Evolutionary conservation across 768 basidiomycete species (phyloP).

Genomic region (Boletales sp.): DNA sequence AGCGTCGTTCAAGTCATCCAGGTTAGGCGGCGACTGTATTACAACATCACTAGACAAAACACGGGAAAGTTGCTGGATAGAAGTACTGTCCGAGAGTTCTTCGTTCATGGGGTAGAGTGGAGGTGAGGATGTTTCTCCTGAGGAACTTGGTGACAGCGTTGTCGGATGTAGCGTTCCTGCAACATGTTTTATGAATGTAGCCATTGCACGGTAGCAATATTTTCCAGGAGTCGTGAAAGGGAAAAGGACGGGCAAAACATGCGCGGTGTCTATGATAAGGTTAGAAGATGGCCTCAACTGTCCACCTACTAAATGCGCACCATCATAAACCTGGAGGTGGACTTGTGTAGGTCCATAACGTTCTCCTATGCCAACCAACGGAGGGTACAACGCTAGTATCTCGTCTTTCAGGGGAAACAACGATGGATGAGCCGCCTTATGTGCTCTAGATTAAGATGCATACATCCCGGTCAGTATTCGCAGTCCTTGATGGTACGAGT

Average conservation of each 20-base stretch:
- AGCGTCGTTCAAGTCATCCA: not conserved
- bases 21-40: not conserved
- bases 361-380: constrained; percentile 50
- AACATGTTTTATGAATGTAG: constrained; percentile 63
- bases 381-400: constrained; percentile 51
- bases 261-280: constrained; percentile 53
- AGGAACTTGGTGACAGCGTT: constrained; percentile 8
- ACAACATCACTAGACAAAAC: not conserved
- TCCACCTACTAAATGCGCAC: constrained; percentile 32
- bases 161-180: constrained; percentile 42
- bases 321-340: constrained; percentile 92
- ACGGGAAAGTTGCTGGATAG: constrained; percentile 1
- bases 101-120: constrained; percentile 3
- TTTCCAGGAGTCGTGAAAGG: constrained; percentile 76
- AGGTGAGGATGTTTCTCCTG: constrained; percentile 1
- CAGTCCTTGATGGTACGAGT: not conserved
- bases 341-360: constrained; percentile 66
- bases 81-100: not conserved
- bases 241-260: constrained; percentile 71
- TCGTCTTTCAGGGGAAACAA: constrained; percentile 51
- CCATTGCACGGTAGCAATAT: constrained; percentile 76
- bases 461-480: not conserved
- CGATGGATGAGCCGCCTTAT: constrained; percentile 85
- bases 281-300: constrained; percentile 14
- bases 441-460: constrained; percentile 53